A percentile compares a stretch with the other conserved stretches of the same genome.
phyloP scores from a whole-genome alignment of 2,329 filamentous ascomycete genomes.

The Clonostachys sp. region DNA sequence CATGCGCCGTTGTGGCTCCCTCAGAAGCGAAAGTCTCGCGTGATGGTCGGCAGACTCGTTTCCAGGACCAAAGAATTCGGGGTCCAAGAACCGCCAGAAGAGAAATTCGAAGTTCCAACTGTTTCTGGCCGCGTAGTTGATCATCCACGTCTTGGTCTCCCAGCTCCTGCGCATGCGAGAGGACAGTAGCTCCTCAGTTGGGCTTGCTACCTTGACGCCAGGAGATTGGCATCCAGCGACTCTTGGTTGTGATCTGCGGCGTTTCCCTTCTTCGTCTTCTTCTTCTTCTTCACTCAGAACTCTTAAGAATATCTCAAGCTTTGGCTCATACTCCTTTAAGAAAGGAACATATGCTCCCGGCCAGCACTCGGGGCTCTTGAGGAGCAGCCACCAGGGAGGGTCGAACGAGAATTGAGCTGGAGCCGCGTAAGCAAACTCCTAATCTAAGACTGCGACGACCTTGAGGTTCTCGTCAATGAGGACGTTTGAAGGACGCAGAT shows the following conservation, averaged over 20 bases:
- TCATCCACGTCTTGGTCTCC: constrained; percentile 21
- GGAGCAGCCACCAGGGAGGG: constrained; percentile 32
- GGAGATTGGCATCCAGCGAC: not conserved
- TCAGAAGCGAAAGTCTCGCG: no score
- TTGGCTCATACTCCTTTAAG: constrained; percentile 19
- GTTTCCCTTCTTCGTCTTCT: constrained; percentile 15
- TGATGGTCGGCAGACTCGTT: no score
- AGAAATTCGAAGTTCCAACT: constrained; percentile 30
- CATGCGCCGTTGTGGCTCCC: no score
- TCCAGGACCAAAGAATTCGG: constrained; percentile 17
- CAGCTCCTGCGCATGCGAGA: constrained; percentile 25
- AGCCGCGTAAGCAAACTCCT: constrained; percentile 26
- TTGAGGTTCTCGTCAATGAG: constrained; percentile 18
- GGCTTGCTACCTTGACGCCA: not conserved
- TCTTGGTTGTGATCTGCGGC: not conserved
- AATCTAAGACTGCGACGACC: constrained; percentile 29
- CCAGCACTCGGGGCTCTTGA: constrained; percentile 23
- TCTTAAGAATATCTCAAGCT: constrained; percentile 23
- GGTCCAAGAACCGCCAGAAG: constrained; percentile 26
- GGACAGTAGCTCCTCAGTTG: constrained; percentile 10
- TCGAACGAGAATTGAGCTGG: constrained; percentile 25
- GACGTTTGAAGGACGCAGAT: constrained; percentile 23
- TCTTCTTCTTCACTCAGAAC: constrained; percentile 25
- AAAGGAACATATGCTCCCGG: constrained; percentile 17
- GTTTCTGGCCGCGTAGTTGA: constrained; percentile 25